A percentile compares a stretch with the other conserved stretches of the same genome.
Conservation (phyloP, 495 filamentous ascomycete species). For the Hypomontagnella submonticulosa region DNA sequence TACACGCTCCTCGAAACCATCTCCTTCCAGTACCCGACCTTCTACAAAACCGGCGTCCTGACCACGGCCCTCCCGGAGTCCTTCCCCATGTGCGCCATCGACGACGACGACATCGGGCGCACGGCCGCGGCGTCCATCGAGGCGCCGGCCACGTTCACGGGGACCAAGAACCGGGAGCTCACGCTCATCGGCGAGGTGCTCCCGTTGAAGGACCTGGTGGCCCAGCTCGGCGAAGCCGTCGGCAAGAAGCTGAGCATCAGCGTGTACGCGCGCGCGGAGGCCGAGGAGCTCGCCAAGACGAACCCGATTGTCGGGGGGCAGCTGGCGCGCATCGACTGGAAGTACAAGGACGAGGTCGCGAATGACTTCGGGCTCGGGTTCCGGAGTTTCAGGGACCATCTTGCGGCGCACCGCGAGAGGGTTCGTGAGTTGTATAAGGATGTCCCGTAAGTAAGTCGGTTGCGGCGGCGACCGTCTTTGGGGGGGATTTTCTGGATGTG, state of each 20-base stretch:
- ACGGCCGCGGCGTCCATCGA: constrained; percentile 68
- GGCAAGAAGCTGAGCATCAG: constrained; percentile 25
- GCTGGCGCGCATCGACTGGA: constrained; percentile 1
- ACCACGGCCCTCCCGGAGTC: constrained; percentile 49
- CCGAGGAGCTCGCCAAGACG: neutral
- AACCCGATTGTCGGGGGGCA: constrained; percentile 21
- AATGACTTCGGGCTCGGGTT: constrained; percentile 24
- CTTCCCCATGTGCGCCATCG: constrained; percentile 64
- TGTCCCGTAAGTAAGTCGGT: neutral
- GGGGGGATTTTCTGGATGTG: neutral
- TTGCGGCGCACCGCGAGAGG: constrained; percentile 7
- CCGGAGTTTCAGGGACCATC: constrained; percentile 15
- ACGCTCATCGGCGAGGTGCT: neutral
- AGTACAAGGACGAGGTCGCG: constrained; percentile 19
- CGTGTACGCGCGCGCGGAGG: constrained; percentile 21
- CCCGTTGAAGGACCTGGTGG: neutral
- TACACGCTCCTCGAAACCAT: constrained; percentile 13
- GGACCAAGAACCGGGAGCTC: neutral
- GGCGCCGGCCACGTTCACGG: constrained; percentile 47
- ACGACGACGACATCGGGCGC: constrained; percentile 68
- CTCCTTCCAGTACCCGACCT: neutral
- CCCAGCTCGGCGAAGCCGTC: constrained; percentile 15
- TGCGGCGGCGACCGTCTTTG: no score
- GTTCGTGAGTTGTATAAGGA: constrained; percentile 31
- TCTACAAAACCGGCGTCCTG: constrained; percentile 53